Evolutionary conservation across 768 basidiomycete species (phyloP).

Genomic region (Heimioporus sp.): DNA sequence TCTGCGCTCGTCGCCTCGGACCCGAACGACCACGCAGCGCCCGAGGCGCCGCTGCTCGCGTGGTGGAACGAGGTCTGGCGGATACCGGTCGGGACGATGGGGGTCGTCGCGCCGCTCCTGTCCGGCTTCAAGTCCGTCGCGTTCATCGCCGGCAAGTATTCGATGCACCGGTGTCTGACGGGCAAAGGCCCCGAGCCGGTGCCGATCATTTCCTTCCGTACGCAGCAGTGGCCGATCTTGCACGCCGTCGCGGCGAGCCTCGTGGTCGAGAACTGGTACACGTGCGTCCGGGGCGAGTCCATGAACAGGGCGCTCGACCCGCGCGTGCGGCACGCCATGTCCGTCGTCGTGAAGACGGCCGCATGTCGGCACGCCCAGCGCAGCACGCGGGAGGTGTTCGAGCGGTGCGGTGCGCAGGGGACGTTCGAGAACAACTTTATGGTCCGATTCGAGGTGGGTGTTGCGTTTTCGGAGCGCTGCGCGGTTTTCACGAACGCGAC

Average conservation of each 20-base stretch:
- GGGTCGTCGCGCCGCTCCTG: constrained; percentile 48
- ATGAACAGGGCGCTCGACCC: constrained; percentile 40
- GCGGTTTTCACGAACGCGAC: no score
- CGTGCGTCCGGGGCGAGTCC: constrained; percentile 27
- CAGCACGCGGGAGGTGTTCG: constrained; percentile 51
- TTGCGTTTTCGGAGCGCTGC: background rate
- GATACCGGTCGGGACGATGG: constrained; percentile 50
- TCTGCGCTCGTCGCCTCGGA: constrained; percentile 49
- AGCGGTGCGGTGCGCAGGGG: constrained; percentile 66
- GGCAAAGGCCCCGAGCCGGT: constrained; percentile 41
- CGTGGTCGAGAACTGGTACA: constrained; percentile 50
- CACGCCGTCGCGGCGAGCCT: constrained; percentile 50
- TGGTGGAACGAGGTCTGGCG: constrained; percentile 43
- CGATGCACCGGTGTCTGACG: constrained; percentile 51
- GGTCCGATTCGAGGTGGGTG: constrained; percentile 48
- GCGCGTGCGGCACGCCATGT: constrained; percentile 53
- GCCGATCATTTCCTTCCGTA: constrained; percentile 61
- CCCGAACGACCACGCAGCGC: constrained; percentile 35
- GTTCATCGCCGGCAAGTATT: constrained; percentile 57
- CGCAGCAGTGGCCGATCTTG: constrained; percentile 60
- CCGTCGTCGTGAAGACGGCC: constrained; percentile 55
- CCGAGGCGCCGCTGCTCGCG: constrained; percentile 39
- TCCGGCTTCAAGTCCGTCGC: constrained; percentile 52
- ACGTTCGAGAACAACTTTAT: constrained; percentile 64
- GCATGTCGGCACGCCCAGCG: constrained; percentile 53